Base-by-base conservation (phyloP, 345 rosid genomes). In the Gossypium herbaceum region DNA sequence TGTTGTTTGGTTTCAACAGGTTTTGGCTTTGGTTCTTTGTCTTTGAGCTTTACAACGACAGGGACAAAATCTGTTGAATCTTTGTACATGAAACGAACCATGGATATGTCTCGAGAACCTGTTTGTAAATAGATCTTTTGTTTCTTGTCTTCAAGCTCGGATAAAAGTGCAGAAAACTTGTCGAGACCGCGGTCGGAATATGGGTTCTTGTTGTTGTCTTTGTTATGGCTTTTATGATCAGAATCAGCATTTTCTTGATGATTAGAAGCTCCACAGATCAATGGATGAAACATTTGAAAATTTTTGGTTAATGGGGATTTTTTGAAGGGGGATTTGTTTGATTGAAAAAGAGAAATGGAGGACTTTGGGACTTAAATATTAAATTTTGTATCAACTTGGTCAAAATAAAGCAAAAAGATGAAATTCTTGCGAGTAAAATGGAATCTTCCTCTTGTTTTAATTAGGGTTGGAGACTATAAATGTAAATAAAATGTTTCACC, bases 111-210 rank as follows among this genome's bases (percentile, higher is more conserved):
- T 25, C 75, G 69, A 3, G 88, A 72, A 17, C 78, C 82, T 48
- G 73, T 77, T 2, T 82, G 76, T 0, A 89, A 80, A 67, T 85
- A 84, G 27, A 90, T 85, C 84, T 78, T 60, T 74, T 79, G 82
- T 59, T 77, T 81, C 80, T 81, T 86, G 82, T 85, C 84, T 39
- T 86, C 87, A 4, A 88, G 88, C 34, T 90, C 89, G 0, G 88
- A 77, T 68, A 88, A 17, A 5, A 88, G 91, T 2, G 81, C 78
- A 4, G 89, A 80, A 81, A 90, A 90, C 71, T 86, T 90, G 82
- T 88, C 94, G 1, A 85, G 89, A 13, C 94, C 94, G 1, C 82
- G 85, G 1, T 17, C 48, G 0, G 94, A 82, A 71, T 81, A 90
- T 0, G 95, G 95, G 83, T 90, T 90, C 81, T 86, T 84, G 82